phyloP scores from a whole-genome alignment of 2,329 filamentous ascomycete species.

The Diaporthe ampelina region DNA sequence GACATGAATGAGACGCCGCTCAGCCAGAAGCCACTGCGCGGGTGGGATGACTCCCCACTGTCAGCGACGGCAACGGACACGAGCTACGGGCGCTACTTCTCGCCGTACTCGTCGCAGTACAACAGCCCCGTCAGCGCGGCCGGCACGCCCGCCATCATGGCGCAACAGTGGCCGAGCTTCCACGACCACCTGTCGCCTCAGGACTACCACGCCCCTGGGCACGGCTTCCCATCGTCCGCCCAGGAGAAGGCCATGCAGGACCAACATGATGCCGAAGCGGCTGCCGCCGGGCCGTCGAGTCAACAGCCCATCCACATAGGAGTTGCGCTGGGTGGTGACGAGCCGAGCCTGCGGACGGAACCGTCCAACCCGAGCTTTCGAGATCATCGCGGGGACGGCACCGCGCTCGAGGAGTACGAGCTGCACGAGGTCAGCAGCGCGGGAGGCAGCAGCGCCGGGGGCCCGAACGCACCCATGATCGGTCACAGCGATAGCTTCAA shows the following conservation, averaged over 20 bases:
- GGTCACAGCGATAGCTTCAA: slow-evolving; percentile 38
- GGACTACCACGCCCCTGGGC: slow-evolving; percentile 44
- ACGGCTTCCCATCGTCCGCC: slow-evolving; percentile 46
- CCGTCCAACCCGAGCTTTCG: slow-evolving; percentile 47
- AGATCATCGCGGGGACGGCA: slow-evolving; percentile 42
- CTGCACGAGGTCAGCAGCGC: slow-evolving; percentile 58
- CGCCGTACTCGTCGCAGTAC: slow-evolving; percentile 72
- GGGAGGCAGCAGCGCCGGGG: slow-evolving; percentile 41
- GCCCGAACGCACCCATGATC: slow-evolving; percentile 24
- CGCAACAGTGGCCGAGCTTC: slow-evolving; percentile 53
- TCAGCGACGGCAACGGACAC: slow-evolving; percentile 54
- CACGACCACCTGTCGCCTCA: slow-evolving; percentile 31
- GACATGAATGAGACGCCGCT: slow-evolving; percentile 66
- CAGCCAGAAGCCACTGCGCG: slow-evolving; percentile 65
- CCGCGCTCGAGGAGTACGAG: slow-evolving; percentile 61
- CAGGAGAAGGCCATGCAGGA: slow-evolving; percentile 43
- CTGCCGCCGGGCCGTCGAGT: slow-evolving; percentile 19
- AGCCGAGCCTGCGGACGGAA: slow-evolving; percentile 50
- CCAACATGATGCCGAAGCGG: slow-evolving; percentile 28
- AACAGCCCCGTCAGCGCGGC: slow-evolving; percentile 67
- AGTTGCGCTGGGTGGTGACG: slow-evolving; percentile 58
- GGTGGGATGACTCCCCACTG: slow-evolving; percentile 68
- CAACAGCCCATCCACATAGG: slow-evolving; percentile 53
- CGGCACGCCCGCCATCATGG: slow-evolving; percentile 50
- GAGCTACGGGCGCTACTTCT: slow-evolving; percentile 62